A percentile compares a stretch with the other conserved stretches of the same genome.
These are phyloP conservation scores for Penicillium atrosanguineum DNA, from an alignment of 495 filamentous ascomycete species.

Conservation along the genomic window DNA sequence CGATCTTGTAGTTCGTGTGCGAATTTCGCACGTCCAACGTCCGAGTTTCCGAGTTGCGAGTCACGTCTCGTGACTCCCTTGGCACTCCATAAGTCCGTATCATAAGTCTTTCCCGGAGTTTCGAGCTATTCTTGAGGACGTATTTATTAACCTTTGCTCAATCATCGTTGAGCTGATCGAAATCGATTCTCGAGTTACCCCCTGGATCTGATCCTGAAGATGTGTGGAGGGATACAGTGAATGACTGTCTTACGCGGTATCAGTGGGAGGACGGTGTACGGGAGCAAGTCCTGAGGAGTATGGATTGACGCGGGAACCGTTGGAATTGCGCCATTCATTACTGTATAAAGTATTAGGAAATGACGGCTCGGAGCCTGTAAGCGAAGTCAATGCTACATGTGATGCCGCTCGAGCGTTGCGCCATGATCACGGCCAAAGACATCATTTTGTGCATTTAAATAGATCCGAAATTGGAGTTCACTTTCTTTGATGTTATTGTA, in stretches of 20 bases:
- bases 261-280: slow-evolving; percentile 10
- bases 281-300: slow-evolving; percentile 3
- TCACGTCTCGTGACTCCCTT: too few species aligned
- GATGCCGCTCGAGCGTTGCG: not conserved
- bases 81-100: too few species aligned
- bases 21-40: not conserved
- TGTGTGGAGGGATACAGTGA: slow-evolving; percentile 22
- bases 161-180: not conserved
- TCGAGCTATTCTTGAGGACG: too few species aligned
- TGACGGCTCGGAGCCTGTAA: not conserved
- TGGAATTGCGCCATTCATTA: not conserved
- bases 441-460: not conserved
- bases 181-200: not conserved
- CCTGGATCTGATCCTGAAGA: slow-evolving; percentile 17
- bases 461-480: too few species aligned
- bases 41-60: not conserved
- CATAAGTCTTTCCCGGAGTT: too few species aligned
- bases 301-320: slow-evolving; percentile 1
- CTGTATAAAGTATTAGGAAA: not conserved
- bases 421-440: not conserved
- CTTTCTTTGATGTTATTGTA: too few species aligned
- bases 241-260: slow-evolving; percentile 20
- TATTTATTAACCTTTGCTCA: too few species aligned
- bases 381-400: too few species aligned
- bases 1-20: not conserved